Conservation (phyloP, 2,329 filamentous ascomycete species). For the Aspergillus viridinutans region DNA sequence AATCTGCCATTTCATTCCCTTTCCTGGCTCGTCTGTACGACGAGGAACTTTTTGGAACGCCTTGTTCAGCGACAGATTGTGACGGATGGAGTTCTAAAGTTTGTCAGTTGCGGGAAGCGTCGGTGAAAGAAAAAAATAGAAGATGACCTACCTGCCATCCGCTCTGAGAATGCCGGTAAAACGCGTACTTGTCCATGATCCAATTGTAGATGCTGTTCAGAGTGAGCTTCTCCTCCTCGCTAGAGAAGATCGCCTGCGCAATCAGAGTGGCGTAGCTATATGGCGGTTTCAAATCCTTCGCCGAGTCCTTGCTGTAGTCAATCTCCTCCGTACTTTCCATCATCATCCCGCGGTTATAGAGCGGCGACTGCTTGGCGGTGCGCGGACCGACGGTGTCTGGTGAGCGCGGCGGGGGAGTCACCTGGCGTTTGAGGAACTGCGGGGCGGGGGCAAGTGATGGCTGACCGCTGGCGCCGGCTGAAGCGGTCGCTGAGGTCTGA, state of each 20-base stretch:
- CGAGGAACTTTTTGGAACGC: slow-evolving; percentile 90
- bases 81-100: slow-evolving; percentile 82
- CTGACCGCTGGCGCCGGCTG: slow-evolving; percentile 24
- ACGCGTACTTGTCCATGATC: slow-evolving; percentile 87
- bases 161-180: slow-evolving; percentile 78
- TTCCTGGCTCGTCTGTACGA: slow-evolving; percentile 90
- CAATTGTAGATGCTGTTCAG: slow-evolving; percentile 89
- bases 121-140: not conserved
- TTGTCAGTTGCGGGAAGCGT: not conserved
- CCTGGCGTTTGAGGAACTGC: slow-evolving; percentile 41
- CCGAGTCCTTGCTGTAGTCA: slow-evolving; percentile 67
- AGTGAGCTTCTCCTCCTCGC: slow-evolving; percentile 81
- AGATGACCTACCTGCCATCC: slow-evolving; percentile 77
- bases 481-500: slow-evolving; percentile 11
- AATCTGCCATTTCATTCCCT: slow-evolving; percentile 99
- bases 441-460: slow-evolving; percentile 42
- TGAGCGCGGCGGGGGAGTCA: slow-evolving; percentile 38
- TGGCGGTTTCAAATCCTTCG: slow-evolving; percentile 88
- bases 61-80: slow-evolving; percentile 93
- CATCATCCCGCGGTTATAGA: slow-evolving; percentile 50
- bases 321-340: slow-evolving; percentile 52
- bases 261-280: slow-evolving; percentile 98
- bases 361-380: slow-evolving; percentile 43
- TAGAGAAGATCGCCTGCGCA: slow-evolving; percentile 88
- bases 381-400: slow-evolving; percentile 38